Conservation (phyloP, 2,329 filamentous ascomycete genomes). For the Cadophora gregata region DNA sequence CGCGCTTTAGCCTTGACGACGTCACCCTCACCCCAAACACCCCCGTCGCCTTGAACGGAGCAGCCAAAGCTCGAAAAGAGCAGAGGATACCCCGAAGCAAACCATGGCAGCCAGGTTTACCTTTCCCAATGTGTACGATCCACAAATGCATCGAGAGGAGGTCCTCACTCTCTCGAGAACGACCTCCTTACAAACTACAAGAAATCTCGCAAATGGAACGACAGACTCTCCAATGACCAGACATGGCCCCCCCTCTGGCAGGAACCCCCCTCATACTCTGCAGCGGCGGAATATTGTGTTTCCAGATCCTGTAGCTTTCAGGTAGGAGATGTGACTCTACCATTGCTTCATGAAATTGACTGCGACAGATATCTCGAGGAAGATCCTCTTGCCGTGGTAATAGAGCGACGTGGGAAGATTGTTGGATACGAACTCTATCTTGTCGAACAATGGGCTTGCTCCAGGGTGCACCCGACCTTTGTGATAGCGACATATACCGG, state of each 20-base stretch:
- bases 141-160: conserved; percentile 42
- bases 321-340: conserved; percentile 38
- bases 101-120: conserved; percentile 37
- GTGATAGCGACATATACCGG: conserved; percentile 94
- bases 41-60: conserved; percentile 17
- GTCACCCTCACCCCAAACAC: conserved; percentile 32
- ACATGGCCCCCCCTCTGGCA: conserved; percentile 24
- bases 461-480: conserved; percentile 85
- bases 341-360: background rate
- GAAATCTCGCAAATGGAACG: conserved; percentile 29
- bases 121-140: conserved; percentile 39
- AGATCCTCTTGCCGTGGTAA: conserved; percentile 75
- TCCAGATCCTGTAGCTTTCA: conserved; percentile 69
- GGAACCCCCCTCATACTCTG: conserved; percentile 35
- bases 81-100: conserved; percentile 16
- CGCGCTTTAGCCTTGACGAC: conserved; percentile 27
- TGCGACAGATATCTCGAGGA: conserved; percentile 76
- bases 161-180: conserved; percentile 39
- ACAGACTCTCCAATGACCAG: conserved; percentile 27
- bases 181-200: conserved; percentile 35
- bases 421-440: conserved; percentile 91
- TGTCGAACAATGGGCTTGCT: conserved; percentile 98
- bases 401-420: conserved; percentile 73
- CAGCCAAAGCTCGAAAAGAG: conserved; percentile 9
- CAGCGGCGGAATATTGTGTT: conserved; percentile 65